These are phyloP conservation scores for Rhododendron williamsianum DNA, from an alignment of 148 eudicot species.

Conservation along the genomic window DNA sequence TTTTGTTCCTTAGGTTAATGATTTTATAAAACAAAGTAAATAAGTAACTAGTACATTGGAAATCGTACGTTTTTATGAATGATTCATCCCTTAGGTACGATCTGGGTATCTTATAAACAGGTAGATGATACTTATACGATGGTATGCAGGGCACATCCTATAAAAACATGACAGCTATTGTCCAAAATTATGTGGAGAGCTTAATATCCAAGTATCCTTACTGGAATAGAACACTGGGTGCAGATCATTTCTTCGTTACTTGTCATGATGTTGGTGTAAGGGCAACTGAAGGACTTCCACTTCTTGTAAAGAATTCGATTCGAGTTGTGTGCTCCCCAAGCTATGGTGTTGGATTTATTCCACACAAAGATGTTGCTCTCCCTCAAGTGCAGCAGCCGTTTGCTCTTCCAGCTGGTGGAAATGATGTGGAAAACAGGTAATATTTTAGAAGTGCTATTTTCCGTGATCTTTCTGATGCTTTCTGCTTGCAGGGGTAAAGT, in stretches of 20 bases:
- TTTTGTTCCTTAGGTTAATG: neutral
- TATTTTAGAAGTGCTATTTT: neutral
- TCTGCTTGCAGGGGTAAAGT: no score
- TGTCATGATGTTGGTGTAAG: conserved; percentile 97
- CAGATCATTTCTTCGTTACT: conserved; percentile 95
- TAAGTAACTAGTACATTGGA: no score
- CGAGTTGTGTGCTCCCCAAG: conserved; percentile 93
- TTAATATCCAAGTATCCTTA: conserved; percentile 78
- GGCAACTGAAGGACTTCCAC: conserved; percentile 78
- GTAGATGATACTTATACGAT: conserved; percentile 5
- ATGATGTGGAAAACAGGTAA: conserved; percentile 27
- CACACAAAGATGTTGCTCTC: conserved; percentile 93
- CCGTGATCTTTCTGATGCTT: neutral
- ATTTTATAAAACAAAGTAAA: no score
- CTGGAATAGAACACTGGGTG: conserved; percentile 95
- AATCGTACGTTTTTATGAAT: neutral
- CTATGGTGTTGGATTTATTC: conserved; percentile 83
- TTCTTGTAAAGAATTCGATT: conserved; percentile 83
- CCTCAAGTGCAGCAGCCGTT: conserved; percentile 96
- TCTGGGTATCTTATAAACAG: neutral
- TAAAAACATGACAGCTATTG: conserved; percentile 87
- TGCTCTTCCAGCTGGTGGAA: conserved; percentile 94
- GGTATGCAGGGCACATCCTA: conserved; percentile 84
- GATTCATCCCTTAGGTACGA: conserved; percentile 18
- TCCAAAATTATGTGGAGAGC: conserved; percentile 74